Evolutionary conservation across 2,329 filamentous ascomycete genomes (phyloP), one percentile per base, ranked within the genome.

Genomic region (Penicillium sp.): DNA sequence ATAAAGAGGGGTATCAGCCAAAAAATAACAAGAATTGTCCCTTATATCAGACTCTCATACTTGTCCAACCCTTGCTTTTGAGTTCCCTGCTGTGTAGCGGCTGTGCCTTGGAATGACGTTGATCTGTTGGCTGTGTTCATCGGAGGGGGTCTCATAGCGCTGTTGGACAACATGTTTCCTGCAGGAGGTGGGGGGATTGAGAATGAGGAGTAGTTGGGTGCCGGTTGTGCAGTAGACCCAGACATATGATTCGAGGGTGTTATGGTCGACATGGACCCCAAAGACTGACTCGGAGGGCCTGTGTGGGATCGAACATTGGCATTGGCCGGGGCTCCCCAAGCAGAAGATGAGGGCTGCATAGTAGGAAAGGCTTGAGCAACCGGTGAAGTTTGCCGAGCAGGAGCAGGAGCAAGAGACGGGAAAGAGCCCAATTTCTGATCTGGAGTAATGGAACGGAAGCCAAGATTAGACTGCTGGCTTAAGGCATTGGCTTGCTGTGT

Each of bases 1-100:
- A 57, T 50, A 6, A 51, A 42, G 53, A 29, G 54, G 47, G 56
- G 55, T 59, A 57, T 60, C 59, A 33, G 27, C 57, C 43, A 46
- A 23, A 60, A 60, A 50, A 50, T 56, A 40, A 40, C 9, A 47
- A 50, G n/a, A 31, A 42, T 31, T 51, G n/a, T 40, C 29, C 33
- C 19, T 29, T 47, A 85, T 58, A 85, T 67, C 61, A 85, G 74
- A 69, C 82, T 85, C 63, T 84, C 81, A 67, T 81, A 85, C 59
- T 81, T 82, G 69, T 84, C 82, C 57, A 85, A 67, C 2, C 82
- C 82, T 55, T 71, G 69, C 61, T 71, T 76, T 60, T 66, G 73
- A 53, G 69, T 62, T 31, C 58, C 57, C 42, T 63, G 59, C 19
- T 67, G 60, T n/a, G 62, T 54, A 17, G 55, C 56, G 53, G 64